A percentile compares a stretch with the other conserved stretches of the same genome.
Evolutionary conservation across 352 stramenopile genomes (phyloP).

Genomic region (Globisporangium polare): DNA sequence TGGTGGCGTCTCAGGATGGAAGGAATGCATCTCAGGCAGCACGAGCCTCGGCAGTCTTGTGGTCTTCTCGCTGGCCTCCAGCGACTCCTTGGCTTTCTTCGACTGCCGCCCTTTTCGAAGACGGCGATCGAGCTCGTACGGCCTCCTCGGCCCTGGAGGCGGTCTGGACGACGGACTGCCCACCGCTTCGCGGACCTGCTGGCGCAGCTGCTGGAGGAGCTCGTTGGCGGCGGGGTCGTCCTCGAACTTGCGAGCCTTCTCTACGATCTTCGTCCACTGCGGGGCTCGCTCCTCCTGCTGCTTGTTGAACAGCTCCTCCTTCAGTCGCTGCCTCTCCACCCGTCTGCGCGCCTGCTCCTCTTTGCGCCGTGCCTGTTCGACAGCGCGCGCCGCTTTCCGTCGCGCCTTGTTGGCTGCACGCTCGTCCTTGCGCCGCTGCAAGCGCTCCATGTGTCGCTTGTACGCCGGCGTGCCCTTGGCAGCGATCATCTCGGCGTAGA

Average conservation of each 20-base stretch:
- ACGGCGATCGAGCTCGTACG: too few species aligned
- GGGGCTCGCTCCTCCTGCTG: background rate
- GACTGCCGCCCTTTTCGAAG: background rate
- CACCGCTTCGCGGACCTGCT: conserved; percentile 2
- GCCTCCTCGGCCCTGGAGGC: background rate
- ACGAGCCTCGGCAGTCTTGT: too few species aligned
- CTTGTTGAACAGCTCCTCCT: background rate
- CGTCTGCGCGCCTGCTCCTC: background rate
- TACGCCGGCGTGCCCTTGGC: background rate
- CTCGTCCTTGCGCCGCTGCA: background rate
- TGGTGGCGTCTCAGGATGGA: too few species aligned
- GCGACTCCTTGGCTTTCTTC: background rate
- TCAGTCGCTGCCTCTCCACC: background rate
- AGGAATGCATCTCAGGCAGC: too few species aligned
- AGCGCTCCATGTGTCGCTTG: background rate
- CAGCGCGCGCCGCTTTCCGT: background rate
- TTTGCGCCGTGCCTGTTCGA: background rate
- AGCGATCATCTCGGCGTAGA: background rate
- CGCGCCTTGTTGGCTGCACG: background rate
- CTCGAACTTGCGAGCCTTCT: background rate
- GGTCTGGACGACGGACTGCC: background rate
- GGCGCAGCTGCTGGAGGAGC: conserved; percentile 4
- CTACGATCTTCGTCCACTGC: background rate
- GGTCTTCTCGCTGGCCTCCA: too few species aligned
- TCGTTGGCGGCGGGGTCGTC: background rate